A percentile compares a stretch with the other conserved stretches of the same genome.
Conservation (phyloP, 116 monocot genomes). For the Trichopus zeylanicus region DNA sequence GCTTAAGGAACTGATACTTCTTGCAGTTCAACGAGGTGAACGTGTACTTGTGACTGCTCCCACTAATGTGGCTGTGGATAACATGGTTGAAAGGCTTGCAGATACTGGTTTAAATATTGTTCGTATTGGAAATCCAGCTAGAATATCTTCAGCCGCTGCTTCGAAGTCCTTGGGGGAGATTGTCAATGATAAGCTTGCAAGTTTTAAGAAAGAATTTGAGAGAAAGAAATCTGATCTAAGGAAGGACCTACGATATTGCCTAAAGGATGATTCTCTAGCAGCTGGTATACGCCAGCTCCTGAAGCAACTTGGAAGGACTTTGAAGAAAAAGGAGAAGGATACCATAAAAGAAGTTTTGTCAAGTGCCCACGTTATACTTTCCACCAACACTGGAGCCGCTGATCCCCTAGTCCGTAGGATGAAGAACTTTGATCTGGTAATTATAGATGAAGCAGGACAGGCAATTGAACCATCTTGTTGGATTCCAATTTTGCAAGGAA, state of each 20-base stretch:
- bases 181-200: conserved; percentile 59
- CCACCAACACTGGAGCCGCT: conserved; percentile 83
- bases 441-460: conserved; percentile 94
- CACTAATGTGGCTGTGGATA: conserved; percentile 94
- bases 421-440: conserved; percentile 72
- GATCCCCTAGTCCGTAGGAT: conserved; percentile 73
- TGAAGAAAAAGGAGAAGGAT: conserved; percentile 92
- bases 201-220: conserved; percentile 82
- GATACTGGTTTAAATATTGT: conserved; percentile 52
- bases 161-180: conserved; percentile 82
- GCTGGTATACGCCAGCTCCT: conserved; percentile 88
- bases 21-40: conserved; percentile 81
- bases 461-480: conserved; percentile 93
- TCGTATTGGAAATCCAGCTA: conserved; percentile 87
- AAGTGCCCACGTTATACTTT: conserved; percentile 72
- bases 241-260: conserved; percentile 78
- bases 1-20: conserved; percentile 63
- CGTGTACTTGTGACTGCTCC: conserved; percentile 89
- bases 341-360: conserved; percentile 75
- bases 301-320: conserved; percentile 86
- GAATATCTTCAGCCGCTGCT: conserved; percentile 66
- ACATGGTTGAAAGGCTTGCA: conserved; percentile 88
- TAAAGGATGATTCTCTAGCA: conserved; percentile 92
- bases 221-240: conserved; percentile 85
- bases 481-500: conserved; percentile 93